Base-by-base conservation (phyloP, 164 flowering plant species). In the Taxillus chinensis region DNA sequence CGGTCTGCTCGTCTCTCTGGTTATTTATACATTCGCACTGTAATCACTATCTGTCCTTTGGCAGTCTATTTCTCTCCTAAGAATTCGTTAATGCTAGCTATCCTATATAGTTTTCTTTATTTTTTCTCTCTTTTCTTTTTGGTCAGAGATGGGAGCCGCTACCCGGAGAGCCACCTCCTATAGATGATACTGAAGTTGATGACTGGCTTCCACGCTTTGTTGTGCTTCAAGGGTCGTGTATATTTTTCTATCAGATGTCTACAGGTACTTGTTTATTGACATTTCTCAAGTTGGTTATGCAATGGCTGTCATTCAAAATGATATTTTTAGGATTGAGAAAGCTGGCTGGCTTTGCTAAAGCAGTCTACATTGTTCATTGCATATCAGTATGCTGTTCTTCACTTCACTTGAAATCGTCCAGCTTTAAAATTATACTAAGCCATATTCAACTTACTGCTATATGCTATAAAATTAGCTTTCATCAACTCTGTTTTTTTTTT, bases 171-270 rank as follows among this genome's bases (percentile, higher is more conserved):
- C 90, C 95, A 54, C 95, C 83, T 52, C 84, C 86, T 10, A 48
- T 91, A 27, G 97, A 91, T 77, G 99, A 95, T 70, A 66, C 82
- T 60, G 97, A 93, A 39, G 87, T 93, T 61, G 95, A 93, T 74
- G 99, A 93, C 66, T 93, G 96, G 97, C 86, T 93, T 72, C 96
- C 96, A 39, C 95, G 95, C 55, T 95, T 95, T 68, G 76, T 82
- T 67, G 95, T 95, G 57, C 93, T 95, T 57, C 95, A 91, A n/a
- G 99, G 99, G 8, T 45, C 83, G 7, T 91, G 99, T 66, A 75
- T 95, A 62, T 95, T 79, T 75, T 83, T 95, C 75, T 89, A 83
- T 74, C 65, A 85, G 56, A 42, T 55, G 41, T 84, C 84, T 38
- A 82, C 89, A 70, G 99, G 99, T 89, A 80, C 49, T 17, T 56